Evolutionary conservation across 768 basidiomycete genomes (phyloP).

Genomic region (Lactifluus volemus): DNA sequence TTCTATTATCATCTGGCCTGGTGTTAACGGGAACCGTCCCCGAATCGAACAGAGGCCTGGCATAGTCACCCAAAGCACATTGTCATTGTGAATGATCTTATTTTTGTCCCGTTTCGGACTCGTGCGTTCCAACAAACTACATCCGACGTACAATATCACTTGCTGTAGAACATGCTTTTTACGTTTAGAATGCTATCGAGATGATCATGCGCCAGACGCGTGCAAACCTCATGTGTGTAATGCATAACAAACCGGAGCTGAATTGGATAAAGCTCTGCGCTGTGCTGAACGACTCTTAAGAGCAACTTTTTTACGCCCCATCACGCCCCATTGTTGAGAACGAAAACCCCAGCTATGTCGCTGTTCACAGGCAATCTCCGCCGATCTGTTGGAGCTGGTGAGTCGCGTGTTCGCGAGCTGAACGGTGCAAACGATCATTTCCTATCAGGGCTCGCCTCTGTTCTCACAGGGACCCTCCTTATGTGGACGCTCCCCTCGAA

Average conservation of each 20-base stretch:
- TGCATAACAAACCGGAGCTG: neutral
- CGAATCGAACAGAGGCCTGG: conserved; percentile 54
- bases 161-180: conserved; percentile 15
- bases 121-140: neutral
- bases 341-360: conserved; percentile 5
- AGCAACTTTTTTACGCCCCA: conserved; percentile 2
- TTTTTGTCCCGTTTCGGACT: neutral
- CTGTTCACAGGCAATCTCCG: conserved; percentile 17
- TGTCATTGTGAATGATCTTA: conserved; percentile 5
- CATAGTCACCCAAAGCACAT: conserved; percentile 17
- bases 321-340: neutral
- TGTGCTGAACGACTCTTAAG: neutral
- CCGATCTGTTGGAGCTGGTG: conserved; percentile 17
- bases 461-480: conserved; percentile 11
- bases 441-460: conserved; percentile 4
- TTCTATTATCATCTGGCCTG: conserved; percentile 62
- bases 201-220: conserved; percentile 13
- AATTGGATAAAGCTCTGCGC: conserved; percentile 4
- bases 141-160: conserved; percentile 2
- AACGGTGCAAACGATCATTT: neutral
- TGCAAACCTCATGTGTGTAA: conserved; percentile 10
- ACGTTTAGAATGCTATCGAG: conserved; percentile 5
- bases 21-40: conserved; percentile 48
- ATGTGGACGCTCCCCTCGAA: conserved; percentile 39
- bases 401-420: neutral